phyloP scores from a whole-genome alignment of 306 rosid species.

The Leucaena leucocephala region DNA sequence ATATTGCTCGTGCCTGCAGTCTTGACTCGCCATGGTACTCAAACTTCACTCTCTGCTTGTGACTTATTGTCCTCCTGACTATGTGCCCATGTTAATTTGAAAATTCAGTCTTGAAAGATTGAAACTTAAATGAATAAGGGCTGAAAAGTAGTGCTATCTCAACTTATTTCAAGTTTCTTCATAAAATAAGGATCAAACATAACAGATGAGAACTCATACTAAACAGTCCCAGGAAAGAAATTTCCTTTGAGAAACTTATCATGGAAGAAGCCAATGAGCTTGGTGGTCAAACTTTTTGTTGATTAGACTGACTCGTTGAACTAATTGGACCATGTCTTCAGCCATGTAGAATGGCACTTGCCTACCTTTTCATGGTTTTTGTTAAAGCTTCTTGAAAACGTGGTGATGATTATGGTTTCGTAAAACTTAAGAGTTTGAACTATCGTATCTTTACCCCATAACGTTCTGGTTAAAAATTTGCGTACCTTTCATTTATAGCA shows the following conservation, averaged over 20 bases:
- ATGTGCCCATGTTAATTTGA: not conserved
- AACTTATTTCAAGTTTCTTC: not conserved
- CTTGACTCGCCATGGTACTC: conserved; percentile 62
- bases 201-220: not conserved
- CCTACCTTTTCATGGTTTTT: not conserved
- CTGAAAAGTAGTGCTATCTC: not conserved
- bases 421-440: conserved; percentile 3
- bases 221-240: not conserved
- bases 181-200: not conserved
- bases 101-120: not conserved
- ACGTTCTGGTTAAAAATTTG: conserved; percentile 3
- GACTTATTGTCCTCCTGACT: not conserved
- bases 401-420: conserved; percentile 12
- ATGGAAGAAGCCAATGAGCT: conserved; percentile 10
- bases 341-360: conserved; percentile 21
- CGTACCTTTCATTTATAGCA: conserved; percentile 25
- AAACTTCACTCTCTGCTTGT: not conserved
- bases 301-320: conserved; percentile 18
- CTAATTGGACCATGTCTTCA: not conserved
- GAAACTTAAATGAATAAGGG: not conserved
- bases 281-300: conserved; percentile 21
- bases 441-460: not conserved
- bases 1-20: conserved; percentile 53
- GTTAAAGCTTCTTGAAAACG: not conserved
- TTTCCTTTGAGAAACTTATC: not conserved